These are phyloP conservation scores for Phytophthora meadii DNA, from an alignment of 352 stramenopile species.

Conservation along the genomic window DNA sequence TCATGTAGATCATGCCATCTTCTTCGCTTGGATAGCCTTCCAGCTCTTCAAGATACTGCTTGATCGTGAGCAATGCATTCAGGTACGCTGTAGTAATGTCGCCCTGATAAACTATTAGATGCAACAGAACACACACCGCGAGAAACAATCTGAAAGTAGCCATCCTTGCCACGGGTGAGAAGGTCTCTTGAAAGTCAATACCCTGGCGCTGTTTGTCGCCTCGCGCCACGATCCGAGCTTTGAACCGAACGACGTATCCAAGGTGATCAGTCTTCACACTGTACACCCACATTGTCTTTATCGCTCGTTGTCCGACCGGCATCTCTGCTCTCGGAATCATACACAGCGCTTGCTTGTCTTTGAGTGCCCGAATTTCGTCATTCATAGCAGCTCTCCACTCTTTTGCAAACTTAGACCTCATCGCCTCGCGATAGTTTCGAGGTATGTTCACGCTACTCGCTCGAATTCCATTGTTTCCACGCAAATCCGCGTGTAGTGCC, in stretches of 20 bases:
- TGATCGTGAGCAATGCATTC: constrained; percentile 16
- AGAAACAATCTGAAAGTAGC: constrained; percentile 15
- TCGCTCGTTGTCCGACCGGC: neutral
- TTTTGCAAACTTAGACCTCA: neutral
- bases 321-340: constrained; percentile 1
- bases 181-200: constrained; percentile 24
- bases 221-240: neutral
- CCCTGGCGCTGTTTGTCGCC: constrained; percentile 11
- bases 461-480: neutral
- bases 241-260: neutral
- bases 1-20: constrained; percentile 9
- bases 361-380: neutral
- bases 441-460: neutral
- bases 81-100: constrained; percentile 23
- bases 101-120: constrained; percentile 13
- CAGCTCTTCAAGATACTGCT: constrained; percentile 17
- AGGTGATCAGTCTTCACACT: neutral
- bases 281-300: constrained; percentile 3
- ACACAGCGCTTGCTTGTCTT: neutral
- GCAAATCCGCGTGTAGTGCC: neutral
- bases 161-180: constrained; percentile 11
- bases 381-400: neutral
- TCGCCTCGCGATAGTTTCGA: neutral
- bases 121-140: constrained; percentile 3
- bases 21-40: constrained; percentile 24